Evolutionary conservation across 1,284 basidiomycete genomes (phyloP).

Genomic region (Blastosporella zonata): DNA sequence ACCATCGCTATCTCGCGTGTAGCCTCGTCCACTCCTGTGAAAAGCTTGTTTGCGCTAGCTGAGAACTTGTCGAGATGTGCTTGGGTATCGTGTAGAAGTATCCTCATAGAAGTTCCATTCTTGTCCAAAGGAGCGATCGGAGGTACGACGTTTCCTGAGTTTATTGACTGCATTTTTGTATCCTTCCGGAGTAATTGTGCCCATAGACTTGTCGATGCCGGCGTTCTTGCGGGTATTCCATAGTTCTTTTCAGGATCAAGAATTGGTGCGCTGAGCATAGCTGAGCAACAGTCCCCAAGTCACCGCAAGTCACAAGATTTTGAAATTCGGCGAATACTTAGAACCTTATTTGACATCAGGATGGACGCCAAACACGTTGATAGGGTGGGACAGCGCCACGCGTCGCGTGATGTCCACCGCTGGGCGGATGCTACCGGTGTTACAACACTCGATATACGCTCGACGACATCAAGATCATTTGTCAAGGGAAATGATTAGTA

Average conservation of each 20-base stretch:
- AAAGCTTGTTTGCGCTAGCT: constrained; percentile 43
- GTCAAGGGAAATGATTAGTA: too few species aligned
- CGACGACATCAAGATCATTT: too few species aligned
- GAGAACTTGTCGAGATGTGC: constrained; percentile 61
- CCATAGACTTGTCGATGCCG: constrained; percentile 42
- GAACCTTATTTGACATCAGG: not conserved
- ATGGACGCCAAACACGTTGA: not conserved
- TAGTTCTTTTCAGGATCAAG: constrained; percentile 10
- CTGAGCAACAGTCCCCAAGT: not conserved
- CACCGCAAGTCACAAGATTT: not conserved
- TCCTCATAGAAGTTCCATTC: constrained; percentile 59
- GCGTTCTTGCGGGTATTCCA: constrained; percentile 21
- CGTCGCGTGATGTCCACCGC: too few species aligned
- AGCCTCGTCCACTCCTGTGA: constrained; percentile 37
- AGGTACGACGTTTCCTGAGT: constrained; percentile 26
- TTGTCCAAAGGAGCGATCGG: constrained; percentile 57
- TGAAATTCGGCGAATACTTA: too few species aligned
- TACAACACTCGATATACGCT: too few species aligned
- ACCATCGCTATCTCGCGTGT: constrained; percentile 41
- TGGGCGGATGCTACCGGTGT: too few species aligned
- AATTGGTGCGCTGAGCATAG: not conserved
- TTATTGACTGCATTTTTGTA: constrained; percentile 18
- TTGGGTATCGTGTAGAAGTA: constrained; percentile 68
- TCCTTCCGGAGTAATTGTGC: constrained; percentile 47
- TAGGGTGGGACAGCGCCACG: too few species aligned